Conservation (phyloP, 306 rosid genomes). For the Corylus heterophylla region DNA sequence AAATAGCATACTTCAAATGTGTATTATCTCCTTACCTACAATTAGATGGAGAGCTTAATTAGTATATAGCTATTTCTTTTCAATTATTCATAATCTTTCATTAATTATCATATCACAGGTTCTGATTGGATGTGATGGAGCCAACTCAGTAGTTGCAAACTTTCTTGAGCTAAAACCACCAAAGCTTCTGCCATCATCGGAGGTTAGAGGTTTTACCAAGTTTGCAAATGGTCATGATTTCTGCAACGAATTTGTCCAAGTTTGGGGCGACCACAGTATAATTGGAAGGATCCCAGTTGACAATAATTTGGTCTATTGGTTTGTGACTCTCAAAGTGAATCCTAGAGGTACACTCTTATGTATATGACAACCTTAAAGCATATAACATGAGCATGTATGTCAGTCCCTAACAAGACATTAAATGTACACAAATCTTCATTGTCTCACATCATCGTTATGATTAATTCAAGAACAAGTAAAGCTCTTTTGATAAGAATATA, state of each 20-base stretch:
- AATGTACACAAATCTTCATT: neutral
- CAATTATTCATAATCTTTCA: neutral
- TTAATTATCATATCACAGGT: conserved; percentile 9
- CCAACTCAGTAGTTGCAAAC: conserved; percentile 27
- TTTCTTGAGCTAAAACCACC: conserved; percentile 27
- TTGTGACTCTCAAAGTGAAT: conserved; percentile 6
- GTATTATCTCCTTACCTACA: too few relatives aligned
- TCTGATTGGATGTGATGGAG: conserved; percentile 42
- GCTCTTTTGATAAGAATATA: too few relatives aligned
- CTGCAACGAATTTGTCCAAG: conserved; percentile 7
- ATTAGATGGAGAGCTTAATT: too few relatives aligned
- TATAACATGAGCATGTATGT: neutral
- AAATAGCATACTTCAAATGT: neutral
- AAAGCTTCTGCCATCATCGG: neutral
- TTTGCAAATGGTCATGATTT: conserved; percentile 28
- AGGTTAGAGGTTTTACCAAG: conserved; percentile 26
- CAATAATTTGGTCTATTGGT: conserved; percentile 37
- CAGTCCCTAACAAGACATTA: neutral
- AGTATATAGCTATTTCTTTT: too few relatives aligned
- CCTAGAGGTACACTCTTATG: conserved; percentile 13
- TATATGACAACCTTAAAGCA: too few relatives aligned
- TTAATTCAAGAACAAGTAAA: too few relatives aligned
- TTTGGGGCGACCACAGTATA: conserved; percentile 3
- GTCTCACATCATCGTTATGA: neutral
- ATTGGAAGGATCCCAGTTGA: conserved; percentile 24